These are phyloP conservation scores for Phenoliferia sp. DNA, from an alignment of 1,284 basidiomycete species.

Conservation along the genomic window DNA sequence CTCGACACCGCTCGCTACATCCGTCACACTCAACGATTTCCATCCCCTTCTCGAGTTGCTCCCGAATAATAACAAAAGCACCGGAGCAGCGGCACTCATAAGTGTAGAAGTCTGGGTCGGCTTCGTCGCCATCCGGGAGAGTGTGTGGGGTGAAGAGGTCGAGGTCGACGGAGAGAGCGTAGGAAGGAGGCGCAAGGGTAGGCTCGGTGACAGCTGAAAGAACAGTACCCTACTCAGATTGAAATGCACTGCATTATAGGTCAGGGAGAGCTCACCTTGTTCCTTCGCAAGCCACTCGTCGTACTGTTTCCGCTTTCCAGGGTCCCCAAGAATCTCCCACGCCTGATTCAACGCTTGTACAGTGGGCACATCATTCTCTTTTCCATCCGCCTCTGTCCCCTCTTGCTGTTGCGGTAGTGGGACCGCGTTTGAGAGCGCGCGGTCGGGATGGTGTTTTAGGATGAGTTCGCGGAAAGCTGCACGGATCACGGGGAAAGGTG, in stretches of 20 bases:
- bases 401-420: background rate
- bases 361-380: background rate
- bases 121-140: slow-evolving; percentile 9
- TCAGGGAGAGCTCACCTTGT: slow-evolving; percentile 17
- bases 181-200: background rate
- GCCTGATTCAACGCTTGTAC: slow-evolving; percentile 41
- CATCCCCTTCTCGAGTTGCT: slow-evolving; percentile 45
- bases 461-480: slow-evolving; percentile 10
- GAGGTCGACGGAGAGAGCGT: slow-evolving; percentile 2
- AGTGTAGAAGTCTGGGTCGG: slow-evolving; percentile 40
- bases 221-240: too few relatives aligned
- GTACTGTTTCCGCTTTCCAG: slow-evolving; percentile 18
- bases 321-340: slow-evolving; percentile 40
- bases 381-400: background rate
- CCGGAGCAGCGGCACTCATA: slow-evolving; percentile 45
- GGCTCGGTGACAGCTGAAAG: background rate
- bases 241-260: too few relatives aligned
- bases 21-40: slow-evolving; percentile 47
- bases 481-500: background rate
- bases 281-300: slow-evolving; percentile 1
- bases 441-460: slow-evolving; percentile 19
- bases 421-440: background rate
- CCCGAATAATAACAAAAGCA: slow-evolving; percentile 40
- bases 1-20: slow-evolving; percentile 46
- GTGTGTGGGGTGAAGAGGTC: slow-evolving; percentile 24